Evolutionary conservation across 371 early-diverging fungal species (phyloP), one percentile per base, ranked within the genome.

Genomic region (Saksenaea vasiformis): DNA sequence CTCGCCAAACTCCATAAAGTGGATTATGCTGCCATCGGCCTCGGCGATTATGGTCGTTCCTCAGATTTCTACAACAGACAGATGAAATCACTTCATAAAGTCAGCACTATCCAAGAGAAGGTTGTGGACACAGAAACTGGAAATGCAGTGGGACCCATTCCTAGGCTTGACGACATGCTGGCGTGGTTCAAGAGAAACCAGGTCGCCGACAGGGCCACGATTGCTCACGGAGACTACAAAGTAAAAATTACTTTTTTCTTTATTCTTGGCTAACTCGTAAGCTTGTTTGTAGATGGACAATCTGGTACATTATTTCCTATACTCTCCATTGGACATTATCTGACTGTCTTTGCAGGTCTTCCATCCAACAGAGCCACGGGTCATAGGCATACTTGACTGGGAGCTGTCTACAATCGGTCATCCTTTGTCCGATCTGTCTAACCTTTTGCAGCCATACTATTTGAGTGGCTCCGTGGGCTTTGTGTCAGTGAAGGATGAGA

Each of bases 361-460:
- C 80, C 93, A 95, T 66, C 90, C 93, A 54, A 87, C 86, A 7
- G 84, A 91, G 31, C 83, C 92, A 19, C 72, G 79, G 1, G 90
- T 97, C 9, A 91, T 95, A 72, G 96, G 95, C 19, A 82, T 96
- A n/a, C 83, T 97, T 27, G 98, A 96, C 69, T 97, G 98, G 96
- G 98, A 97, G 70, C 74, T 97, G 15, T 92, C 93, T 37, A 95
- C 98, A 2, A 87, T 97, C 58, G 98, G 97, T 7, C 95, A 97
- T 72, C 98, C 98, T 31, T 83, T 91, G 38, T 87, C 95, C 14
- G 98, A 97, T 70, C 77, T 97, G 9, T 90, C 95, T 38, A 95
- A 95, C 68, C 69, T 95, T 57, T 73, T 95, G 51, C 87, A 91
- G 70, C 92, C 90, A 3, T 94, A 85, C 67, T 57, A 38, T 31